Conservation (phyloP, 352 stramenopile genomes). For the Thraustochytrium sp. region DNA sequence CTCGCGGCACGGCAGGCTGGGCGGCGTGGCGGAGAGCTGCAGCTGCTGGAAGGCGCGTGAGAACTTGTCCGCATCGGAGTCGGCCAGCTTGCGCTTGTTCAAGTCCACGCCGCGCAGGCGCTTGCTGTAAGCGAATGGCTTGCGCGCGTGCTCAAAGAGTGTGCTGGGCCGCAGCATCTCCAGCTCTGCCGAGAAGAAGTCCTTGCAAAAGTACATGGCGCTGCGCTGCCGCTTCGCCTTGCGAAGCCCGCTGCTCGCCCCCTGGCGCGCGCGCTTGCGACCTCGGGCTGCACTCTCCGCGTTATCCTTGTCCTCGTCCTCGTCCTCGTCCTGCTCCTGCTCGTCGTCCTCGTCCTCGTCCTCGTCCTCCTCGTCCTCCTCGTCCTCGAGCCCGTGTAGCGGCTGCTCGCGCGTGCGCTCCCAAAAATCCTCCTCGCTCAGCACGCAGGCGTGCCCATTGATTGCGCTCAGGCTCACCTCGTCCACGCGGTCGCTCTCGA, state of each 20-base stretch:
- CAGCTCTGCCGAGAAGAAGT: not conserved
- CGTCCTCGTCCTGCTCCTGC: too few species aligned
- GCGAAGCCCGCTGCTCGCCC: too few species aligned
- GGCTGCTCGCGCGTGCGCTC: not conserved
- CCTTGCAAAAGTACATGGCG: not conserved
- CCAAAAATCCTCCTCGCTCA: slow-evolving; percentile 20
- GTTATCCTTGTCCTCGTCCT: not conserved
- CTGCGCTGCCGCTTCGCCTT: not conserved
- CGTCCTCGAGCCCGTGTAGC: not conserved
- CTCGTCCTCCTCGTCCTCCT: not conserved
- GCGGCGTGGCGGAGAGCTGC: slow-evolving; percentile 48
- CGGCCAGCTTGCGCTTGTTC: not conserved
- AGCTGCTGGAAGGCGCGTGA: slow-evolving; percentile 28
- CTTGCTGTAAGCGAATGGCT: not conserved
- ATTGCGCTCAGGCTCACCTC: slow-evolving; percentile 19
- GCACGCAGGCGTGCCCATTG: slow-evolving; percentile 18
- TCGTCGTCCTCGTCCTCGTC: not conserved
- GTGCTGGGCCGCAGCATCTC: not conserved
- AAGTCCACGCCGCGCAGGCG: not conserved
- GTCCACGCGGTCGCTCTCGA: slow-evolving; percentile 47
- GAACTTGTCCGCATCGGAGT: slow-evolving; percentile 23
- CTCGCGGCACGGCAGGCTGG: slow-evolving; percentile 47
- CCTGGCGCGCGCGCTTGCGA: too few species aligned
- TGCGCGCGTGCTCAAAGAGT: not conserved
- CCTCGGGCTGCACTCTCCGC: not conserved